phyloP scores from a whole-genome alignment of 2,329 filamentous ascomycete species.

The Knufia fluminis region DNA sequence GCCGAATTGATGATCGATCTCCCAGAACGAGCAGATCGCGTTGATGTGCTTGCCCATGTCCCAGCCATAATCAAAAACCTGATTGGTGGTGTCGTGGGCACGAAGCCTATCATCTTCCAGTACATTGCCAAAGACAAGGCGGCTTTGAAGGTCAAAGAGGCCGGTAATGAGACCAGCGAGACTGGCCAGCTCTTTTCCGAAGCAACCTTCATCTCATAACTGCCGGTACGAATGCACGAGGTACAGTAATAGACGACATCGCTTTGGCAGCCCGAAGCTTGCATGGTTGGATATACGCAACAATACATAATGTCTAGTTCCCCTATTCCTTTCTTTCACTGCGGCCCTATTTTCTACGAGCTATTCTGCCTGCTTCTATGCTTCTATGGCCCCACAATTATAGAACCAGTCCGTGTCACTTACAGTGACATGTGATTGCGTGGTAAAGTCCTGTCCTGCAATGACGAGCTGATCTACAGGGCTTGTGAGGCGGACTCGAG shows the following conservation, averaged over 20 bases:
- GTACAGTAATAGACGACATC: slow-evolving; percentile 11
- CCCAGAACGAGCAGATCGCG: slow-evolving; percentile 62
- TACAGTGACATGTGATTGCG: too few species aligned
- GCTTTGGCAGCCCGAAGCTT: slow-evolving; percentile 23
- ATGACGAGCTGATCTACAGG: too few species aligned
- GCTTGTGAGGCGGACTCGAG: not conserved
- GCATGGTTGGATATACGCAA: slow-evolving; percentile 25
- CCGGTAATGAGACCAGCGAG: slow-evolving; percentile 68
- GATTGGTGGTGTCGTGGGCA: slow-evolving; percentile 77
- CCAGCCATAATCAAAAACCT: slow-evolving; percentile 93
- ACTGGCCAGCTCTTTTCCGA: slow-evolving; percentile 74
- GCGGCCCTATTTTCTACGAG: too few species aligned
- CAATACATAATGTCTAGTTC: slow-evolving; percentile 22
- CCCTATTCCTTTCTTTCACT: too few species aligned
- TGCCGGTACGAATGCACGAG: slow-evolving; percentile 2
- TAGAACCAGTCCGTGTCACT: too few species aligned
- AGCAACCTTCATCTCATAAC: slow-evolving; percentile 85
- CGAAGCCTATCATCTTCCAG: slow-evolving; percentile 98
- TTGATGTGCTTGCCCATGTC: slow-evolving; percentile 95
- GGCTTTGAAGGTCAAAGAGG: slow-evolving; percentile 73
- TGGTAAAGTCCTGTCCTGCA: too few species aligned
- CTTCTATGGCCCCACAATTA: too few species aligned
- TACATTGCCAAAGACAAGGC: slow-evolving; percentile 59
- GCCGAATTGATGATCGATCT: slow-evolving; percentile 62
- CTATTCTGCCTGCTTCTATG: not conserved